Percentiles rank a stretch among this genome's conserved stretches.
Evolutionary conservation across 305 asterid genomes (phyloP).

Genomic region (Ruellia speciosa): DNA sequence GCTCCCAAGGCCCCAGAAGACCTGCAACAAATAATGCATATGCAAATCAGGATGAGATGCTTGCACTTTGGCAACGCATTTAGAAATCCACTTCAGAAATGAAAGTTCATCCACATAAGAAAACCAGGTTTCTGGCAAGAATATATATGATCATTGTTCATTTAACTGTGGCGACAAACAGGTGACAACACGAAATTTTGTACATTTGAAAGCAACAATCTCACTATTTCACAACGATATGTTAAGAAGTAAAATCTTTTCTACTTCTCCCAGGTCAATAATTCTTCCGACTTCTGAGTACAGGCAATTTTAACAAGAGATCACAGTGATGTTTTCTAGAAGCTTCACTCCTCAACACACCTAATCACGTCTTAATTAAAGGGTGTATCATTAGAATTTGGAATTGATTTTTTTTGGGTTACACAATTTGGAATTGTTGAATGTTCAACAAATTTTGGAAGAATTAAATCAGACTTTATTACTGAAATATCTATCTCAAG

Average conservation of each 20-base stretch:
- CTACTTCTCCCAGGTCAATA: background rate
- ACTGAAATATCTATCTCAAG: background rate
- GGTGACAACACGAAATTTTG: background rate
- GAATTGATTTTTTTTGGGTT: too few relatives aligned
- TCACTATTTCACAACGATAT: background rate
- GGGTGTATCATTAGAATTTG: background rate
- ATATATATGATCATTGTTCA: background rate
- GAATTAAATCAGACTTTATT: background rate
- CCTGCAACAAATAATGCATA: conserved; percentile 21
- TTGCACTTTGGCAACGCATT: background rate
- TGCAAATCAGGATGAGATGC: background rate
- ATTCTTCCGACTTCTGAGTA: background rate
- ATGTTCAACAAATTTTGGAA: background rate
- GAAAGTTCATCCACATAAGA: background rate
- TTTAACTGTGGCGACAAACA: background rate
- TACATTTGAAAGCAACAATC: background rate
- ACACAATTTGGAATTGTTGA: background rate
- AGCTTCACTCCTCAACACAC: background rate
- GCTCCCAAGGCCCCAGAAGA: conserved; percentile 39
- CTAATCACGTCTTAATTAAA: background rate
- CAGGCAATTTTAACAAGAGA: background rate
- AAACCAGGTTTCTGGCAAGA: background rate
- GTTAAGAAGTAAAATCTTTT: background rate
- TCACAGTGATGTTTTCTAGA: background rate
- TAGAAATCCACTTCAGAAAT: background rate